A percentile compares a stretch with the other conserved stretches of the same genome.
These are phyloP conservation scores for Didymella sp. DNA, from an alignment of 2,329 filamentous ascomycete species.

Conservation along the genomic window DNA sequence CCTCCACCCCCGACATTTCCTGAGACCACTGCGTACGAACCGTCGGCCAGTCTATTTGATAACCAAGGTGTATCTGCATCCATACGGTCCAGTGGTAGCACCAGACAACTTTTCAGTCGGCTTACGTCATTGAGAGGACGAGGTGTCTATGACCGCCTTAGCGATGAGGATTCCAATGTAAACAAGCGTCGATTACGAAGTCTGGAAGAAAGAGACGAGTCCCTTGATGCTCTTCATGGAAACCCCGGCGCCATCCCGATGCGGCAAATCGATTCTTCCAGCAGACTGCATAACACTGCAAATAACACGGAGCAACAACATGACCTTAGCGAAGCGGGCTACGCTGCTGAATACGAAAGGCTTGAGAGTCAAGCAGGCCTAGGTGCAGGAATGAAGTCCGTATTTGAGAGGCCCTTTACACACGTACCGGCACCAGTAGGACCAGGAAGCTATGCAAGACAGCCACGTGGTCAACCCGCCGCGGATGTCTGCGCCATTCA, in stretches of 20 bases:
- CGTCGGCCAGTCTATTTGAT: constrained; percentile 30
- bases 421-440: constrained; percentile 24
- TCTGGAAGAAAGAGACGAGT: constrained; percentile 44
- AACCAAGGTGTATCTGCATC: constrained; percentile 25
- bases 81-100: constrained; percentile 33
- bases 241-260: constrained; percentile 41
- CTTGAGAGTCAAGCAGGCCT: constrained; percentile 47
- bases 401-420: constrained; percentile 46
- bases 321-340: constrained; percentile 40
- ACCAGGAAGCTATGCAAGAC: constrained; percentile 25
- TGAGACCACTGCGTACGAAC: constrained; percentile 41
- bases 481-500: constrained; percentile 25
- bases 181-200: constrained; percentile 23
- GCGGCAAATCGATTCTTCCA: constrained; percentile 30
- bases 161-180: constrained; percentile 40
- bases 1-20: constrained; percentile 44
- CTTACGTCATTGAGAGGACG: constrained; percentile 39
- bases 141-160: constrained; percentile 40
- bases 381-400: constrained; percentile 47
- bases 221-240: constrained; percentile 38
- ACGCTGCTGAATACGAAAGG: constrained; percentile 46
- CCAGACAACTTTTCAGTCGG: constrained; percentile 41
- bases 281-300: constrained; percentile 18
- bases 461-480: constrained; percentile 31
- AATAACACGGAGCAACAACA: constrained; percentile 31